Base-by-base conservation (phyloP, 176 grass and related monocot species). In the Bolboschoenus planiculmis region DNA sequence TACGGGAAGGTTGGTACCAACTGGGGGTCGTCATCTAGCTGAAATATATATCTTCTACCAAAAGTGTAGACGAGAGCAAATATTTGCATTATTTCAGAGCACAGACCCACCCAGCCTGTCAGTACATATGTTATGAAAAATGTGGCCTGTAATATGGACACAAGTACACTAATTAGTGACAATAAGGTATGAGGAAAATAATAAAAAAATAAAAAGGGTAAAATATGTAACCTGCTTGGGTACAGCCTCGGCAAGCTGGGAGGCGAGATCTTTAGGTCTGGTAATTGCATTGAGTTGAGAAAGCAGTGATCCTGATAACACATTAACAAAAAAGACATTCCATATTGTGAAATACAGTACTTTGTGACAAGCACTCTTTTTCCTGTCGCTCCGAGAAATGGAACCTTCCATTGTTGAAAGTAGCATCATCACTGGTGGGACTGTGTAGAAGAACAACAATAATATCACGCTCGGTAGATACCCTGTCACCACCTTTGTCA, bases 61-160 rank as follows among this genome's bases (percentile, higher is more conserved):
- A 90, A 90, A 68, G 94, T 89, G n/a, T 93, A 93, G 16, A 84
- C 61, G 54, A 98, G 54, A 27, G 90, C 76, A 83, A 81, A 98
- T 56, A 90, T 83, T 84, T 98, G 95, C 90, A 98, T 29, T 74
- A 98, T 90, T 78, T 98, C 95, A 7, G 95, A 92, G 80, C 92
- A 93, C 18, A 98, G 85, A 60, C 95, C 91, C 58, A 90, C 87
- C 95, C 95, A 98, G 24, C 95, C 92, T 78, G 95, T 93, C 21
- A 98, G 85, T 53, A 98, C 95, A 57, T 98, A 93, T 6, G 95
- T 98, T 63, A 98, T 98, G 85, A 98, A 98, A 79, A 98, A 95
- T 40, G 95, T 98, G 57, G 95, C 92, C 95, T 98, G 95, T 13
- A 60, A 60, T 37, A 80, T 61, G 26, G 36, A 34, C 26, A 59